Base-by-base conservation (phyloP, 2,329 filamentous ascomycete species). In the Neofusicoccum sp. region DNA sequence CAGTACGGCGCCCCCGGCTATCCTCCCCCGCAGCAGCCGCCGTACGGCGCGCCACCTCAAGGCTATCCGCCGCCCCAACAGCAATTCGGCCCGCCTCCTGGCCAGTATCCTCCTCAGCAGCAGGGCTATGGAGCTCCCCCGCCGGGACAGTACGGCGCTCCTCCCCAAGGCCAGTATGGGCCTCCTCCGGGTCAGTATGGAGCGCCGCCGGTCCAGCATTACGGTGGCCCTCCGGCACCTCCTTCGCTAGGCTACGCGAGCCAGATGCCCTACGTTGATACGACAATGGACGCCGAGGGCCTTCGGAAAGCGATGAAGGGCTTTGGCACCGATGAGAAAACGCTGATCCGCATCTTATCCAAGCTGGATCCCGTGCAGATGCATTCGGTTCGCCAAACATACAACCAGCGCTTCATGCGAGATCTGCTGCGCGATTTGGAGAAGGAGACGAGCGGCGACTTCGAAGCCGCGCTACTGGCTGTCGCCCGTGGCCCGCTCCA, bases 221-320 rank as follows among this genome's bases (percentile, higher is more conserved):
- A 63, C 11, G 61, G 41, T 56, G 70, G 71, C 34, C 69, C 74
- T 68, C 89, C 9, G 16, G 86, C 88, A 1, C 84, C 85, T 9
- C 86, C 91, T 0, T 90, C 90, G 0, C 77, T 84, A 0, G 93
- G 93, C 39, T 97, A 97, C 71, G 87, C 87, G 2, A 85, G 87
- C 11, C 89, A 91, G 70, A 70, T 70, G 4, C 89, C 91, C 47
- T 82, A 85, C 34, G 80, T 83, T 16, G 88, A 96, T 67, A 89
- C 87, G 52, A 83, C 80, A 3, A 79, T 81, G 11, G 88, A 95
- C 69, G 90, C 92, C 0, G 85, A 92, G 63, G 85, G 82, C 3
- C 80, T 96, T 28, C 87, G 92, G 60, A 85, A 85, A 68, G 92
- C 94, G 2, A 97, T 97, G 92, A 97, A 96, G 77, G 93, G 93